Conservation (phyloP, 805 yeast genomes). For the Yarrowia phangngaensis region DNA sequence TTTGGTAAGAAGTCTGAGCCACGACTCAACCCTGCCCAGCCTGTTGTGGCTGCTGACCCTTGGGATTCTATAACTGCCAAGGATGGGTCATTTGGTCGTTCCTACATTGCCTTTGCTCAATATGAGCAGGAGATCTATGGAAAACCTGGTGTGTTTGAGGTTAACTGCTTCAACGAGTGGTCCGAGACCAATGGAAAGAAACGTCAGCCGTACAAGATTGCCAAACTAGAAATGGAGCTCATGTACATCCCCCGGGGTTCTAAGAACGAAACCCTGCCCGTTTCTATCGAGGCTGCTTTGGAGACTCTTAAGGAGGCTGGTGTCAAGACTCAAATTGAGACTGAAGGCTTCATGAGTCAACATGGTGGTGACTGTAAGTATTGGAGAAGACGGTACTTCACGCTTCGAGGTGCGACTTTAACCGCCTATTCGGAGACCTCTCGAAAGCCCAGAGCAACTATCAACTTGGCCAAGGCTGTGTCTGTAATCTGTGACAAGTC, state of each 20-base stretch:
- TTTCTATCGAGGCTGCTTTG: slow-evolving; percentile 49
- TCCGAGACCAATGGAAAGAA: slow-evolving; percentile 12
- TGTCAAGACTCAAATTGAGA: slow-evolving; percentile 32
- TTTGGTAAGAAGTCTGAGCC: slow-evolving; percentile 25
- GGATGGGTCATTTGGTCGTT: slow-evolving; percentile 27
- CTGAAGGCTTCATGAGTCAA: slow-evolving; percentile 75
- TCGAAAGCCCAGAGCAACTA: slow-evolving; percentile 59
- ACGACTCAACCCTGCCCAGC: not conserved
- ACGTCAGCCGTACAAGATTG: slow-evolving; percentile 45
- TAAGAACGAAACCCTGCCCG: slow-evolving; percentile 43
- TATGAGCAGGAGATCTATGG: slow-evolving; percentile 58
- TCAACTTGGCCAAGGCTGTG: slow-evolving; percentile 67
- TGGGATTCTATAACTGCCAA: slow-evolving; percentile 15
- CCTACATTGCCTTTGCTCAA: slow-evolving; percentile 58
- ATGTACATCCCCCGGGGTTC: slow-evolving; percentile 57
- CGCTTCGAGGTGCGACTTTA: slow-evolving; percentile 64
- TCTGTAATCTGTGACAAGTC: slow-evolving; percentile 41
- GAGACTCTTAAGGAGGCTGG: slow-evolving; percentile 30
- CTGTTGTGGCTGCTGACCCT: slow-evolving; percentile 1
- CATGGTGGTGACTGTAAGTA: slow-evolving; percentile 85
- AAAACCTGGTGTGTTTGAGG: slow-evolving; percentile 48
- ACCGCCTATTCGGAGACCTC: slow-evolving; percentile 72
- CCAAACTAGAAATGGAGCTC: slow-evolving; percentile 52
- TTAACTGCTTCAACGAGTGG: slow-evolving; percentile 47
- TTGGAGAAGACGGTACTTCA: slow-evolving; percentile 72